These are phyloP conservation scores for Schizothecium vesticola DNA, from an alignment of 495 filamentous ascomycete genomes.

Conservation along the genomic window DNA sequence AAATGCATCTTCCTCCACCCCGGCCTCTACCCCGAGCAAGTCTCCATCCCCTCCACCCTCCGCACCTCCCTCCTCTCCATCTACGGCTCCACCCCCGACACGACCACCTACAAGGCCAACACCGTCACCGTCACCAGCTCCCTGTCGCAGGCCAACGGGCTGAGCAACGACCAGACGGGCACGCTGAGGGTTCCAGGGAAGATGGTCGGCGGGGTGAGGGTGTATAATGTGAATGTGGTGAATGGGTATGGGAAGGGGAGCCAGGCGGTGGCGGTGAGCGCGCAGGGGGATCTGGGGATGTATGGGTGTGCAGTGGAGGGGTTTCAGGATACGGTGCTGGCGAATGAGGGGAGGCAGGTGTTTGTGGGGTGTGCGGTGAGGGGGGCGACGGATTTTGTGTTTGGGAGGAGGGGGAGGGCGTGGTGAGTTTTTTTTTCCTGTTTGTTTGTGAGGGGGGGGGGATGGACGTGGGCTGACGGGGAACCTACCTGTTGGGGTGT, in stretches of 20 bases:
- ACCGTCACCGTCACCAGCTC: constrained; percentile 53
- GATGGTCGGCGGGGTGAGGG: constrained; percentile 41
- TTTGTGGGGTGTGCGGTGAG: constrained; percentile 51
- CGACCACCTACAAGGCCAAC: constrained; percentile 49
- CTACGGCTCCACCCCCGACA: constrained; percentile 58
- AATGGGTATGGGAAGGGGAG: constrained; percentile 51
- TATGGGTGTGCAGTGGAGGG: constrained; percentile 54
- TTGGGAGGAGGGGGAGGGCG: constrained; percentile 53
- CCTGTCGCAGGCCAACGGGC: constrained; percentile 38
- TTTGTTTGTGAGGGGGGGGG: constrained; percentile 52
- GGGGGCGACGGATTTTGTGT: constrained; percentile 63
- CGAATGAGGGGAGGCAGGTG: constrained; percentile 53
- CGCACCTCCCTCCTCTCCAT: constrained; percentile 47
- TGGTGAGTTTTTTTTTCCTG: constrained; percentile 44
- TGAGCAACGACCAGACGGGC: constrained; percentile 43
- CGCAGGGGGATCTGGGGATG: constrained; percentile 50
- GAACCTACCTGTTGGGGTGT: constrained; percentile 48
- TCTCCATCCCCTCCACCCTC: constrained; percentile 45
- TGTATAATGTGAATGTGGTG: constrained; percentile 60
- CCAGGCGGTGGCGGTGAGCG: constrained; percentile 57
- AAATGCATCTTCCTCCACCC: constrained; percentile 62
- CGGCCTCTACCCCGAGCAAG: constrained; percentile 55
- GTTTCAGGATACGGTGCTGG: constrained; percentile 59
- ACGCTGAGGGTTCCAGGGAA: constrained; percentile 48
- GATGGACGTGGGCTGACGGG: constrained; percentile 64